Percentiles rank a stretch among this genome's conserved stretches.
These are phyloP conservation scores for Colletotrichum sansevieriae DNA, from an alignment of 2,329 filamentous ascomycete genomes.

Conservation along the genomic window DNA sequence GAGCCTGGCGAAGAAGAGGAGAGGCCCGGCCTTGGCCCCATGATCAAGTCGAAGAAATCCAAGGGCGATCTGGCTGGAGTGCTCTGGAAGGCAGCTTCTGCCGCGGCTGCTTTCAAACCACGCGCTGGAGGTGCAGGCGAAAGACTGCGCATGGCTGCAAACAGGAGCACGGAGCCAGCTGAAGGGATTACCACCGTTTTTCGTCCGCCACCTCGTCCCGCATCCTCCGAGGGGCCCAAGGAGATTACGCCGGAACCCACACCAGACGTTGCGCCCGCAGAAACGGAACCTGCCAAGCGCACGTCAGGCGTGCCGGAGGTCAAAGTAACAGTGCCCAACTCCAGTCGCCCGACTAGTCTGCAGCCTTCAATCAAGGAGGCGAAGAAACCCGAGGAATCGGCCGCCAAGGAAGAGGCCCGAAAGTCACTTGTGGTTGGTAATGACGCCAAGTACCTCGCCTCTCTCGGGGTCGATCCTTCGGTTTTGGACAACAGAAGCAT, in stretches of 20 bases:
- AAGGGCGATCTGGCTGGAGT: slow-evolving; percentile 79
- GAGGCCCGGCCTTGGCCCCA: slow-evolving; percentile 86
- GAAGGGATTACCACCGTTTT: slow-evolving; percentile 91
- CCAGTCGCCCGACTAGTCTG: slow-evolving; percentile 55
- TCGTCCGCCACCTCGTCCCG: slow-evolving; percentile 75
- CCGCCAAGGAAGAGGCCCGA: slow-evolving; percentile 63
- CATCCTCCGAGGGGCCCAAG: slow-evolving; percentile 53
- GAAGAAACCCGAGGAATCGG: slow-evolving; percentile 44
- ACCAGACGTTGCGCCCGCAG: slow-evolving; percentile 43
- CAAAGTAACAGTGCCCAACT: slow-evolving; percentile 66
- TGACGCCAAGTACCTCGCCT: slow-evolving; percentile 82
- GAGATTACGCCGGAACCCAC: slow-evolving; percentile 45
- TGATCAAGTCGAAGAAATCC: slow-evolving; percentile 86
- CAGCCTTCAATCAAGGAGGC: slow-evolving; percentile 55
- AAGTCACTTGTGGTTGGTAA: slow-evolving; percentile 77
- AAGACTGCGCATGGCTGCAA: slow-evolving; percentile 74
- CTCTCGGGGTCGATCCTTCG: slow-evolving; percentile 80
- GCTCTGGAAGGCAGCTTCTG: slow-evolving; percentile 84
- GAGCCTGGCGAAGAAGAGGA: background rate
- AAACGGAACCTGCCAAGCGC: slow-evolving; percentile 49
- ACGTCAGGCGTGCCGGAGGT: slow-evolving; percentile 66
- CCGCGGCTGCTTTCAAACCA: slow-evolving; percentile 80
- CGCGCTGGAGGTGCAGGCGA: slow-evolving; percentile 89
- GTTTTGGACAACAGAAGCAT: slow-evolving; percentile 82
- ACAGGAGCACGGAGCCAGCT: slow-evolving; percentile 53